These are phyloP conservation scores for Saccharomyces eubayanus DNA, from an alignment of 805 yeast species.

Conservation along the genomic window DNA sequence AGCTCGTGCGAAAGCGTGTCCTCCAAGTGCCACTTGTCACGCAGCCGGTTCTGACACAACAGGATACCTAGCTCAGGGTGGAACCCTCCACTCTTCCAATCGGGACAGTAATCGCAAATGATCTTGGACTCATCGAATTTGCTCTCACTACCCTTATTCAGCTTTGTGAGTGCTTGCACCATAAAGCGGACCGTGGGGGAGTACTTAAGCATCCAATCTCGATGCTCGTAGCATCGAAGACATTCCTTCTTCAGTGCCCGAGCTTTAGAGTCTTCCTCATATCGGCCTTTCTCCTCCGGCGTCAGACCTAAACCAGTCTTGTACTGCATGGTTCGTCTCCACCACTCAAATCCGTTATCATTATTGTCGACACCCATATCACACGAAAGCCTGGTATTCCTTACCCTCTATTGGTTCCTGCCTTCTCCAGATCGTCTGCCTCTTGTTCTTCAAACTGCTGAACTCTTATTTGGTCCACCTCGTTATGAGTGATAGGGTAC, in stretches of 20 bases:
- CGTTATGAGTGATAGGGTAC: neutral
- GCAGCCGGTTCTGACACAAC: conserved; percentile 75
- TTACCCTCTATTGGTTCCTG: neutral
- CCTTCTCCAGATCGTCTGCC: neutral
- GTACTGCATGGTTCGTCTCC: conserved; percentile 66
- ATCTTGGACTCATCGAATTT: conserved; percentile 32
- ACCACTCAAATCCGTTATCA: conserved; percentile 60
- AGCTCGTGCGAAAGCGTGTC: conserved; percentile 90
- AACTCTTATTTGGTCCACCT: neutral
- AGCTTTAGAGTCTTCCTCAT: conserved; percentile 45
- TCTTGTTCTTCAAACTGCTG: neutral
- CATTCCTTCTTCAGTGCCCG: conserved; percentile 49
- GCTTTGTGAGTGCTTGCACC: conserved; percentile 70
- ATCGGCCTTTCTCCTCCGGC: conserved; percentile 43
- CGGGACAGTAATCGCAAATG: conserved; percentile 77
- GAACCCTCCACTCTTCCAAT: conserved; percentile 81
- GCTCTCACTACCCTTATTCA: conserved; percentile 28
- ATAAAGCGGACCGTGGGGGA: conserved; percentile 84
- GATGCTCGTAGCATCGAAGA: conserved; percentile 57
- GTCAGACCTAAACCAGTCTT: conserved; percentile 60
- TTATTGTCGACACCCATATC: conserved; percentile 1
- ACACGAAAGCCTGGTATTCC: neutral
- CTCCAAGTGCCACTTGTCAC: conserved; percentile 71
- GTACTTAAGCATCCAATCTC: conserved; percentile 70
- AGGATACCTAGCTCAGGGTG: conserved; percentile 84